These are phyloP conservation scores for Amanita fuliginea DNA, from an alignment of 768 basidiomycete species.

Conservation along the genomic window DNA sequence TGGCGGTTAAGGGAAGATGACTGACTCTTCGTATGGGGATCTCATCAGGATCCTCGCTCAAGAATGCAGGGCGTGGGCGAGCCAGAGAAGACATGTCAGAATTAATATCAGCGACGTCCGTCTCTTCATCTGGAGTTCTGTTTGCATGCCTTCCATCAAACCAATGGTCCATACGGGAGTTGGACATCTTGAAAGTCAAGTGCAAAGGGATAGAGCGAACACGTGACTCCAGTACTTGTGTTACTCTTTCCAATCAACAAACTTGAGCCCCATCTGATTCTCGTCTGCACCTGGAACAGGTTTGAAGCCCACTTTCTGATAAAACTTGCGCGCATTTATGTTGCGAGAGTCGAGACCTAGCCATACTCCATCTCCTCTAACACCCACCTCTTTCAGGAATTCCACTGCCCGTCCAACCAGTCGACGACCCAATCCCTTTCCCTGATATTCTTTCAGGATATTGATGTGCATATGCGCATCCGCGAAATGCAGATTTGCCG, in stretches of 20 bases:
- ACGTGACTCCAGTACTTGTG: no score
- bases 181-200: background rate
- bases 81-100: background rate
- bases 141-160: background rate
- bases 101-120: background rate
- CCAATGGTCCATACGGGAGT: background rate
- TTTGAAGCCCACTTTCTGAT: slow-evolving; percentile 50
- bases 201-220: background rate
- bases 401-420: slow-evolving; percentile 45
- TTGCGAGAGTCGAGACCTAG: slow-evolving; percentile 61
- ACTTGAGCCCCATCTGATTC: slow-evolving; percentile 43
- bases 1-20: background rate
- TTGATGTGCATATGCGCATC: slow-evolving; percentile 72
- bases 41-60: background rate
- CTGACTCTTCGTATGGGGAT: background rate
- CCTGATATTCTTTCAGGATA: slow-evolving; percentile 54
- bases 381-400: slow-evolving; percentile 37
- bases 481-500: slow-evolving; percentile 50
- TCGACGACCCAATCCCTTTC: slow-evolving; percentile 60
- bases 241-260: slow-evolving; percentile 22
- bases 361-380: slow-evolving; percentile 41
- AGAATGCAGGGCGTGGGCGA: background rate
- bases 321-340: slow-evolving; percentile 47
- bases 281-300: slow-evolving; percentile 39
- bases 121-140: background rate